phyloP scores from a whole-genome alignment of 441 rosid species.

The Brassica balearica region DNA sequence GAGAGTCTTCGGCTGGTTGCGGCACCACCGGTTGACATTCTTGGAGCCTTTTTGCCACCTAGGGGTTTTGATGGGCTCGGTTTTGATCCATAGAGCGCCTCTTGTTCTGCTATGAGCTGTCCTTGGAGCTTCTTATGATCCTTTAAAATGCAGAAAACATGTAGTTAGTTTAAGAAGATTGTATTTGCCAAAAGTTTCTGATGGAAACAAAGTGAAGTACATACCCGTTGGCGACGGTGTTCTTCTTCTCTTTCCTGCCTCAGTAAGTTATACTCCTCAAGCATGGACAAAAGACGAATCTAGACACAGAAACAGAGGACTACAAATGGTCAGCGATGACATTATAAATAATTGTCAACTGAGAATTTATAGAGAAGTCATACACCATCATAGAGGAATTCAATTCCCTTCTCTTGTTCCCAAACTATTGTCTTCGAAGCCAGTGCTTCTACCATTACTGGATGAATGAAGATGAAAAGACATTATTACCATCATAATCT shows the following conservation, averaged over 20 bases:
- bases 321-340: conserved; percentile 5
- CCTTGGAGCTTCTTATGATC: conserved; percentile 91
- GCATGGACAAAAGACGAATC: conserved; percentile 88
- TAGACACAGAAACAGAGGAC: conserved; percentile 27
- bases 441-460: conserved; percentile 86
- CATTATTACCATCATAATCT: conserved; percentile 1
- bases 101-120: conserved; percentile 84
- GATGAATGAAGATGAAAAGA: conserved; percentile 16
- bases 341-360: not conserved
- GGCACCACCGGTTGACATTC: conserved; percentile 71
- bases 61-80: conserved; percentile 84
- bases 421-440: conserved; percentile 85
- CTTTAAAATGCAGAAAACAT: conserved; percentile 41
- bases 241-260: conserved; percentile 95
- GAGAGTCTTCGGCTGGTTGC: conserved; percentile 66
- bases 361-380: conserved; percentile 39
- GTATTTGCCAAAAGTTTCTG: conserved; percentile 9
- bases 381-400: conserved; percentile 94
- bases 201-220: conserved; percentile 14
- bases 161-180: conserved; percentile 9
- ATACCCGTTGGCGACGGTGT: conserved; percentile 85
- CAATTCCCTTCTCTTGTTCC: conserved; percentile 87
- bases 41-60: conserved; percentile 65
- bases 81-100: conserved; percentile 83
- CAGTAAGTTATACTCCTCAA: conserved; percentile 79